Base-by-base conservation (phyloP, 768 basidiomycete species). In the Gautieria morchelliformis region DNA sequence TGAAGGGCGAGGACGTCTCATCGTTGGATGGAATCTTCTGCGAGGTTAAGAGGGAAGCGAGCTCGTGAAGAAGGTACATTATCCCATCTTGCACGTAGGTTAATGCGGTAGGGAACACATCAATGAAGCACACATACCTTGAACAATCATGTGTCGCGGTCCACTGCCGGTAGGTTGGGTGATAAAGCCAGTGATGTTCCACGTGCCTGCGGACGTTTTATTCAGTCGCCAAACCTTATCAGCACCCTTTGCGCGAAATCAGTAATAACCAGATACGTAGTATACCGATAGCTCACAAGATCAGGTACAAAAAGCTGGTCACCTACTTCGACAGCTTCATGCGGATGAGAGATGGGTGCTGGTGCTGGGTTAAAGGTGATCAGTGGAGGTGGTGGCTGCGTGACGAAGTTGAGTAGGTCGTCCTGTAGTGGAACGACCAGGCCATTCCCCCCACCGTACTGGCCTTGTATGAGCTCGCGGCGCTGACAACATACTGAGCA, bases 211-310 rank as follows among this genome's bases (percentile, higher is more conserved):
- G 7, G 67, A 60, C 50, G 75, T 67, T 46, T 75, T 69, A 42
- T 71, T 74, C 3, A 87, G 71, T 40, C 86, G 73, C 84, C 85
- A 89, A 56, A 87, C 79, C 58, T 74, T 83, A 68, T 88, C 85
- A 1, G 68, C 78, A 27, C 86, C 85, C 84, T 85, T 55, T 20
- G 45, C 8, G 27, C 35, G 10, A 37, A 37, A 14, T 37, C 14
- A 54, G 20, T 22, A 51, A 35, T 55, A 39, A 57, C 49, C 24
- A 8, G 4, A 33, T 17, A 48, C 33, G 54, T 20, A 30, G 19
- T 17, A 15, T 15, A 30, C 41, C n/a, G 14, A 45, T 3, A 30
- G 27, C 77, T 53, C 54, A 84, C 85, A 65, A 85, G 71, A 68
- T 86, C 86, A 0, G 85, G 78, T 8, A 87, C 72, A 60, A 87